Percentiles rank a stretch among this genome's conserved stretches.
These are phyloP conservation scores for Oenanthe sinensis DNA, from an alignment of 129 eudicot species.

Conservation along the genomic window DNA sequence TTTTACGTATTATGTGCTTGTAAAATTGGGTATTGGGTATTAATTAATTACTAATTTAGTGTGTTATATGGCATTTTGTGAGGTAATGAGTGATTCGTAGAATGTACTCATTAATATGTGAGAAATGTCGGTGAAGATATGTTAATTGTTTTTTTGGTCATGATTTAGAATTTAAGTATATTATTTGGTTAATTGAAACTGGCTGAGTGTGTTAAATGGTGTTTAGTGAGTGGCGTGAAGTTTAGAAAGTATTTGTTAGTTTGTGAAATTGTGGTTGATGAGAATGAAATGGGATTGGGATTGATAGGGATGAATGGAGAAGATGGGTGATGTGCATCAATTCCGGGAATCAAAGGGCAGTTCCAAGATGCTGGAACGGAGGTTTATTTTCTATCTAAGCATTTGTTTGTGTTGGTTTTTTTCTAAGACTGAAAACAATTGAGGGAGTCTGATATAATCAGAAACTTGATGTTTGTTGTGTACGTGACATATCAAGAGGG, in stretches of 20 bases:
- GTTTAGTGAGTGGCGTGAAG: background rate
- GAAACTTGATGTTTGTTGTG: background rate
- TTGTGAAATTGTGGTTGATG: constrained; percentile 25
- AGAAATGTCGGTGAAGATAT: no score
- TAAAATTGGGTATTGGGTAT: no score
- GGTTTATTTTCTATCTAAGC: constrained; percentile 28
- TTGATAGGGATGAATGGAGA: constrained; percentile 78
- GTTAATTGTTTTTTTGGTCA: no score
- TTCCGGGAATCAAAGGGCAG: constrained; percentile 42
- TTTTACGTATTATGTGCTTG: no score
- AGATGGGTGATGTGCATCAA: constrained; percentile 77
- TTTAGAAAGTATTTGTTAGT: constrained; percentile 15
- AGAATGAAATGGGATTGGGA: constrained; percentile 54
- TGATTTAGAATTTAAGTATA: no score
- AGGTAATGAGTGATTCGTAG: background rate
- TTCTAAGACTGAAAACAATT: background rate
- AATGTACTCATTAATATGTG: no score
- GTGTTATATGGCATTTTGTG: background rate
- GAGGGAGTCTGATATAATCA: background rate
- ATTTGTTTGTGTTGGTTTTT: background rate
- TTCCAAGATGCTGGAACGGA: constrained; percentile 44
- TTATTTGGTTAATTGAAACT: background rate
- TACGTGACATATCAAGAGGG: background rate
- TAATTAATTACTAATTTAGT: background rate
- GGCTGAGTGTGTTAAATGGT: background rate